These are phyloP conservation scores for Komagataella mondaviorum DNA, from an alignment of 805 yeast species.

Conservation along the genomic window DNA sequence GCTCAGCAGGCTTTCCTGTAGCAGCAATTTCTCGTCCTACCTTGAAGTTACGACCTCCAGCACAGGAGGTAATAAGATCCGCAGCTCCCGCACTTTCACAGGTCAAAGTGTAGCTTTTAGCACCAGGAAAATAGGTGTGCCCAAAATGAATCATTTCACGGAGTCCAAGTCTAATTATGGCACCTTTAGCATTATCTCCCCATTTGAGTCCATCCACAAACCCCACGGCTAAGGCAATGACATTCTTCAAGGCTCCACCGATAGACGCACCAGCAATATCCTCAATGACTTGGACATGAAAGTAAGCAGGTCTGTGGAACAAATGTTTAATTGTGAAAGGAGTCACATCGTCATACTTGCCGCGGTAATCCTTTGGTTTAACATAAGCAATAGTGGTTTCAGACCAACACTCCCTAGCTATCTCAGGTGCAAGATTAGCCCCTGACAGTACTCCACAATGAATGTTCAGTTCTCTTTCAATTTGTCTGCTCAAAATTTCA, in stretches of 20 bases:
- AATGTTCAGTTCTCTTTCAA: conserved; percentile 69
- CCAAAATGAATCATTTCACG: conserved; percentile 86
- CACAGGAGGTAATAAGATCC: conserved; percentile 92
- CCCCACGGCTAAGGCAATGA: conserved; percentile 93
- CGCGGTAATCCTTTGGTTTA: conserved; percentile 54
- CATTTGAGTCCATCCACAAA: conserved; percentile 96
- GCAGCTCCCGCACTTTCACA: conserved; percentile 97
- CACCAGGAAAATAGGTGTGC: conserved; percentile 62
- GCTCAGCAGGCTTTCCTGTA: conserved; percentile 62
- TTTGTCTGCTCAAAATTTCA: conserved; percentile 65
- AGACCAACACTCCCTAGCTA: conserved; percentile 90
- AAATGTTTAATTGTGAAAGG: conserved; percentile 57
- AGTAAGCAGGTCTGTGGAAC: conserved; percentile 87
- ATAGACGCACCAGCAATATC: conserved; percentile 95
- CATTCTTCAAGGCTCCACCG: conserved; percentile 95
- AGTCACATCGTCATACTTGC: conserved; percentile 62
- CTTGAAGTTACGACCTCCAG: conserved; percentile 93
- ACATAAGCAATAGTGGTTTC: conserved; percentile 95
- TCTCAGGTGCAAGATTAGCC: conserved; percentile 95
- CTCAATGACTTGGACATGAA: conserved; percentile 86
- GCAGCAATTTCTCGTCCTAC: conserved; percentile 81
- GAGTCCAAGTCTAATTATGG: conserved; percentile 91
- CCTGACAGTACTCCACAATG: conserved; percentile 96
- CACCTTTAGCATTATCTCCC: conserved; percentile 99
- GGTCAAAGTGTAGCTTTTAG: conserved; percentile 70